A percentile compares a stretch with the other conserved stretches of the same genome.
phyloP scores from a whole-genome alignment of 768 basidiomycete genomes.

The Mycena albidolilacea region DNA sequence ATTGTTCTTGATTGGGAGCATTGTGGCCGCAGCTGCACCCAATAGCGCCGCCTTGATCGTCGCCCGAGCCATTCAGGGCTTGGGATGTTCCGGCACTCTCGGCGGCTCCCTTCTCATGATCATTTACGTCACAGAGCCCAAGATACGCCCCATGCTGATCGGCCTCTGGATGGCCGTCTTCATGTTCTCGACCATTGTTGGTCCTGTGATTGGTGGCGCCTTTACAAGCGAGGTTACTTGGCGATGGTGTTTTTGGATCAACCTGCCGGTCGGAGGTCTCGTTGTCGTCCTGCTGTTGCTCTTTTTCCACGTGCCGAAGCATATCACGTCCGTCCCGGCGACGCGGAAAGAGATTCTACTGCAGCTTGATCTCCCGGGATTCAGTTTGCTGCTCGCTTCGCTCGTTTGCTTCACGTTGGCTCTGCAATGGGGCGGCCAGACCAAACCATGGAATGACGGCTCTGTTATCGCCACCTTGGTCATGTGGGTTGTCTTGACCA shows the following conservation, averaged over 20 bases:
- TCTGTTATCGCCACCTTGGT: conserved; percentile 18
- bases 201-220: conserved; percentile 12
- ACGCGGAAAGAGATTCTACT: conserved; percentile 16
- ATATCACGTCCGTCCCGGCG: conserved; percentile 6
- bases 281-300: conserved; percentile 4
- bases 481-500: conserved; percentile 9
- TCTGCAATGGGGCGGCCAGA: conserved; percentile 17
- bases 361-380: conserved; percentile 15
- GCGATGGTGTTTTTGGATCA: conserved; percentile 21
- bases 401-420: conserved; percentile 16
- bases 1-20: conserved; percentile 11
- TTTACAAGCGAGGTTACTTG: conserved; percentile 18
- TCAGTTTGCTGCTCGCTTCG: conserved; percentile 9
- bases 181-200: conserved; percentile 15
- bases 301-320: conserved; percentile 14
- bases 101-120: conserved; percentile 19
- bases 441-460: conserved; percentile 20
- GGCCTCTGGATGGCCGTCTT: conserved; percentile 17
- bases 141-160: conserved; percentile 13
- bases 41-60: conserved; percentile 11
- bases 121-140: neutral
- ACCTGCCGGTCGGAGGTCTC: conserved; percentile 12
- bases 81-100: conserved; percentile 9
- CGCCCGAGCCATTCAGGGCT: conserved; percentile 10
- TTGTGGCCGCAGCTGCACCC: conserved; percentile 8